Base-by-base conservation (phyloP, 208 protist genomes). In the Crithidia brevicula region DNA sequence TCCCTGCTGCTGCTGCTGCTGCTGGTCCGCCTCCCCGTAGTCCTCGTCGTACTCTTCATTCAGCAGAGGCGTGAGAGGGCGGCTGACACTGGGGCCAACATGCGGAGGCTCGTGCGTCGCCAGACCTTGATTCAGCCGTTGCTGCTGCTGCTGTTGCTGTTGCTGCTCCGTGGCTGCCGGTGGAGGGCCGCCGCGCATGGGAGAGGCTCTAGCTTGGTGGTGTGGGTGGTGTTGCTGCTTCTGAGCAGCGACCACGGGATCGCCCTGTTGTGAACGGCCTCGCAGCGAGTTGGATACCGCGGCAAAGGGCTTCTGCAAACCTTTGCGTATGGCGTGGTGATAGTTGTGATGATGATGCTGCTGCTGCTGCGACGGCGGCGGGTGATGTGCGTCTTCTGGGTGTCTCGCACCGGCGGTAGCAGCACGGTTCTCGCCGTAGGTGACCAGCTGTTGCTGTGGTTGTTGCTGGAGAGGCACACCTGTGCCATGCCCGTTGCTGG, bases 71-170 rank as follows among this genome's bases (percentile, higher is more conserved):
- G 72, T 77, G 3, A 64, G 64, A 1, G 62, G 72, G 2, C 65
- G 72, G 51, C 70, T 76, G 18, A 76, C 70, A 36, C 70, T 76
- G 1, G 60, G 62, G 34, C 70, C 70, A 22, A 76, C 30, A 45
- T 76, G 45, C 22, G 56, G 70, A 4, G n/a, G 27, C 43, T 67
- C 59, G 4, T n/a, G 46, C 46, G 23, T 7, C 30, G 46, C 20
- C 43, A 54, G 33, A 9, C 10, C 27, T 8, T 43, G 13, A 27
- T 33, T 16, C 9, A 30, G 58, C 47, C 7, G 63, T 25, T 52
- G 63, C 40, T 49, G 52, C 43, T 51, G 64, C 64, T 60, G 51
- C 40, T 30, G 42, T 34, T 15, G 42, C 18, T 23, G 31, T 46
- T 2, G 23, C 22, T 45, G 63, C 38, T 16, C 31, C 15, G 11